These are phyloP conservation scores for Lanmaoa rubissima DNA, from an alignment of 768 basidiomycete species.

Conservation along the genomic window DNA sequence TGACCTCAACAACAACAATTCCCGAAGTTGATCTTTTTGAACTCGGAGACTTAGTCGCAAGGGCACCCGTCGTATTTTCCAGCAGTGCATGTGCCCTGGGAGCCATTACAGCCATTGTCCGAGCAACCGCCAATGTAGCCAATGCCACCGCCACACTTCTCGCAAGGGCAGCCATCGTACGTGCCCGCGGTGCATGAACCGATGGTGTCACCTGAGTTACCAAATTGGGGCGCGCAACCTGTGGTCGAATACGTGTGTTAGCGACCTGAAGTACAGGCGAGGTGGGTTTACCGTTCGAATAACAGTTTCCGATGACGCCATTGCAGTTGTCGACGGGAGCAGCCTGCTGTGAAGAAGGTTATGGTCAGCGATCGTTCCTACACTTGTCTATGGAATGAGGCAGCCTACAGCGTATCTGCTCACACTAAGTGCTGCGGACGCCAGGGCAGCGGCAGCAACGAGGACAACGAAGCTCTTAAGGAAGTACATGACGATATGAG, in stretches of 20 bases:
- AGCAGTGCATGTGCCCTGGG: background rate
- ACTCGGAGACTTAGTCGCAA: background rate
- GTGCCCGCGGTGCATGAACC: background rate
- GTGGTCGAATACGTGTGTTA: background rate
- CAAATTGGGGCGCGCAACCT: background rate
- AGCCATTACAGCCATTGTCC: background rate
- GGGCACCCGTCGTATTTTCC: background rate
- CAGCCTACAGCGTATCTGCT: background rate
- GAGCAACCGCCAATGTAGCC: background rate
- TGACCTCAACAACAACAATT: background rate
- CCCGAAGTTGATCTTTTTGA: background rate
- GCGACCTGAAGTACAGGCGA: background rate
- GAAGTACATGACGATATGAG: background rate
- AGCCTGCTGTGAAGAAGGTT: background rate
- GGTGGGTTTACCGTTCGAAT: background rate
- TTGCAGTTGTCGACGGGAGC: background rate
- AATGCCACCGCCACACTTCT: background rate
- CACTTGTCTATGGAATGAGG: background rate
- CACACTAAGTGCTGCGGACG: background rate
- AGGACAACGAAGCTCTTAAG: background rate
- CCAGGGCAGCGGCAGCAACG: background rate
- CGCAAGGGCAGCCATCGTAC: constrained; percentile 1
- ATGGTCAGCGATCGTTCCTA: background rate
- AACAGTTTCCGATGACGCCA: background rate
- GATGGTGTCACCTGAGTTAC: background rate